Conservation (phyloP, 1,139 yeast genomes). For the Taiozyma sp. region DNA sequence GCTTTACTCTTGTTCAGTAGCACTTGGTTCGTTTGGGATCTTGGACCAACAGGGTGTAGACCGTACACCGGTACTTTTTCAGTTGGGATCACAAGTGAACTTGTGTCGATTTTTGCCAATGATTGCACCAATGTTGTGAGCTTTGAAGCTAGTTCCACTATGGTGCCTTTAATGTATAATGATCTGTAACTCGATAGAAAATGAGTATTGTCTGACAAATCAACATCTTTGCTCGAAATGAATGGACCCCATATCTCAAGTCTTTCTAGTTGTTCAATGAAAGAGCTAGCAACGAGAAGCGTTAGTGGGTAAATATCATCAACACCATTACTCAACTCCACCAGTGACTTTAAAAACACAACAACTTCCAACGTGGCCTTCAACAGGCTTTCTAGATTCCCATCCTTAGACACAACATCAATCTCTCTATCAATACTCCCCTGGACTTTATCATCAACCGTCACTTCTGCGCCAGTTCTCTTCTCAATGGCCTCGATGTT, state of each 20-base stretch:
- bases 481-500: constrained; percentile 1
- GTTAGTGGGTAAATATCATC: neutral
- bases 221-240: neutral
- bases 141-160: neutral
- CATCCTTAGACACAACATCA: neutral
- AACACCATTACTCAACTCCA: neutral
- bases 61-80: neutral
- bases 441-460: constrained; percentile 1
- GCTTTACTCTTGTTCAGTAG: neutral
- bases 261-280: neutral
- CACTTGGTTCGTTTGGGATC: neutral
- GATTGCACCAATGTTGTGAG: neutral
- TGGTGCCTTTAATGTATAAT: neutral
- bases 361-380: neutral
- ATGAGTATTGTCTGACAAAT: neutral
- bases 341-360: neutral
- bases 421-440: constrained; percentile 5
- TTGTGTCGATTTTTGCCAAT: neutral
- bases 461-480: neutral
- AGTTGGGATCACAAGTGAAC: neutral
- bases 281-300: neutral
- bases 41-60: neutral
- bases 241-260: neutral
- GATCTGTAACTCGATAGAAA: neutral
- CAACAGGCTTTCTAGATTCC: neutral